Conservation (phyloP, 2,329 filamentous ascomycete species). For the Bipolaris victoriae region DNA sequence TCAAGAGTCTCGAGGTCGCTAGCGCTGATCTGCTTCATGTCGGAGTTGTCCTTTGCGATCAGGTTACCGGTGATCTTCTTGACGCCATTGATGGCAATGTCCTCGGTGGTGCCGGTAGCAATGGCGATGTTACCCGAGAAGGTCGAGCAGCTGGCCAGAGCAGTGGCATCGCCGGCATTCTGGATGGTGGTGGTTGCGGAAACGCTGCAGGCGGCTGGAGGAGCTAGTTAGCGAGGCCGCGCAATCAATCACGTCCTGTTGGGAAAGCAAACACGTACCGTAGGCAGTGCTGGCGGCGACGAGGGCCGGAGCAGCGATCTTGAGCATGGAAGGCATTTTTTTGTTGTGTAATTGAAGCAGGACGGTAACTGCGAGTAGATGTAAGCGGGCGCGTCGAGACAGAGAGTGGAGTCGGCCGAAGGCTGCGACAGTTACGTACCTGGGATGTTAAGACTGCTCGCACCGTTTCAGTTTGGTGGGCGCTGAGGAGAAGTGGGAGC, state of each 20-base stretch:
- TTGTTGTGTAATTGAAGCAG: conserved; percentile 17
- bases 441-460: conserved; percentile 48
- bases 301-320: conserved; percentile 63
- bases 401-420: conserved; percentile 18
- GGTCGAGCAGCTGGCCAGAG: conserved; percentile 68
- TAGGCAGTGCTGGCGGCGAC: conserved; percentile 59
- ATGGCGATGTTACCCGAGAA: conserved; percentile 73
- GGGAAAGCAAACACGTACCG: conserved; percentile 50
- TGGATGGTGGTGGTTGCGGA: conserved; percentile 64
- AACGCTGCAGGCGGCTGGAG: conserved; percentile 48
- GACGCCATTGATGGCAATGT: conserved; percentile 68
- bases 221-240: conserved; percentile 22
- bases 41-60: conserved; percentile 59
- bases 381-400: conserved; percentile 33
- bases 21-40: conserved; percentile 69
- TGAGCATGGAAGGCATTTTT: conserved; percentile 60
- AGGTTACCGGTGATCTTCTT: conserved; percentile 65
- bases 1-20: conserved; percentile 68
- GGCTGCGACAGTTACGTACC: conserved; percentile 36
- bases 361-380: conserved; percentile 31
- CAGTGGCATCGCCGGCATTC: conserved; percentile 64
- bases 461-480: conserved; percentile 21
- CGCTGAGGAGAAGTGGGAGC: conserved; percentile 31
- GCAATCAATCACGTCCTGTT: background rate
- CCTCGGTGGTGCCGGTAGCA: conserved; percentile 60